Base-by-base conservation (phyloP, 2,329 filamentous ascomycete species). In the Scleromitrula shiraiana region DNA sequence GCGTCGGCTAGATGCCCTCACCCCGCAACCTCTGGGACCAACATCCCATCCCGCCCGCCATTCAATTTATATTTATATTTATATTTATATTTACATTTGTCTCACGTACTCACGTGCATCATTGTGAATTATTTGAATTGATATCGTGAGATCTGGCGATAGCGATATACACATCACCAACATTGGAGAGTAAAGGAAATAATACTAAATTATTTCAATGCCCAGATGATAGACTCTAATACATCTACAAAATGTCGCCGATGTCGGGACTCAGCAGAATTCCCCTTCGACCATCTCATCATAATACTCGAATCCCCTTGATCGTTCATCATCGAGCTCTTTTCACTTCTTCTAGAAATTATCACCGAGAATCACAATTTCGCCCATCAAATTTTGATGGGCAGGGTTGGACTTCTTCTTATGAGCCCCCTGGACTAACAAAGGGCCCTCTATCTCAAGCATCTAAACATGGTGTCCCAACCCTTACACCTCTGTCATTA, bases 401-500 rank as follows among this genome's bases (percentile, higher is more conserved):
- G 54, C 72, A 75, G 49, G 75, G 72, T 44, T 85, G 74, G 62
- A 79, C 78, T 7, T 72, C 74, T 36, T 73, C 71, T 53, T 85
- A 85, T 67, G 81, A 85, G 59, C 68, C 80, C 5, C 76, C 74
- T 5, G 67, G 73, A 43, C 78, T 78, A 3, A 83, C 79, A 14
- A 68, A 72, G 22, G 82, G 82, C 0, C 82, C 82, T n/a, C 65
- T 85, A 47, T 74, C 73, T 30, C 50, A 60, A 41, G 58, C 61
- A 23, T 57, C 61, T 47, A 74, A 65, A 46, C 76, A 78, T 55
- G 79, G 78, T 46, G 77, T 81, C 14, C 77, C 79, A 2, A 71
- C 76, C 43, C 80, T 83, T 63, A 83, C 83, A 46, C 80, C 80
- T 2, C 72, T 76, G 50, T 75, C 80, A 58, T 74, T 98, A 59